These are phyloP conservation scores for Hirschioporus abietinus DNA, from an alignment of 768 basidiomycete genomes.

Conservation along the genomic window DNA sequence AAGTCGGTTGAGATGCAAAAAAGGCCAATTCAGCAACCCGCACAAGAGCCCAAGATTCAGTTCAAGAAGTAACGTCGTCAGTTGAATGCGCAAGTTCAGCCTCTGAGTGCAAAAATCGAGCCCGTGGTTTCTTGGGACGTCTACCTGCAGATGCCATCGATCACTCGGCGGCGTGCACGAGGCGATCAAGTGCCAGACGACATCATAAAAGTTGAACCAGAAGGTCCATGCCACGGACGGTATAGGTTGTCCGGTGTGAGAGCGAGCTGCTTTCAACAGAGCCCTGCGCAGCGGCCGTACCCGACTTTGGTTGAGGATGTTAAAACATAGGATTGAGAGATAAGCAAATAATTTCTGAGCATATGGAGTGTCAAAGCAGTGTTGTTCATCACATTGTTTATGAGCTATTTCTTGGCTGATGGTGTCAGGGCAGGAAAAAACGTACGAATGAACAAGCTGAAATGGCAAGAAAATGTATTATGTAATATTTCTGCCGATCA, in stretches of 20 bases:
- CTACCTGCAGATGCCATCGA: not conserved
- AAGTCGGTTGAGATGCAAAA: no score
- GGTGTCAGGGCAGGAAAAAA: constrained; percentile 24
- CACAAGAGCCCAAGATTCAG: no score
- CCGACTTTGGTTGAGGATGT: not conserved
- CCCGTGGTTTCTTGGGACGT: not conserved
- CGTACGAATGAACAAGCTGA: constrained; percentile 13
- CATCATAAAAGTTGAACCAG: no score
- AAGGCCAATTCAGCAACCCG: no score
- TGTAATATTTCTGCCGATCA: no score
- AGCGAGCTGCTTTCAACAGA: not conserved
- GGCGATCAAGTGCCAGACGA: not conserved
- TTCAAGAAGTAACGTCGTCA: no score
- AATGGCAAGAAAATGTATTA: not conserved
- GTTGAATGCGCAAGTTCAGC: no score
- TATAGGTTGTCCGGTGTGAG: not conserved
- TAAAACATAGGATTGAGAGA: not conserved
- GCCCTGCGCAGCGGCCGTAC: not conserved
- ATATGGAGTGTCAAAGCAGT: not conserved
- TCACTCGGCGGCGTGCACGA: not conserved
- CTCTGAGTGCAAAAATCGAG: no score
- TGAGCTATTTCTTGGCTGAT: constrained; percentile 13
- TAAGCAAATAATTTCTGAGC: no score
- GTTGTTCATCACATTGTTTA: constrained; percentile 5
- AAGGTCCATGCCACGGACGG: no score